phyloP scores from a whole-genome alignment of 2,329 filamentous ascomycete genomes.

The Cladosporium sp. region DNA sequence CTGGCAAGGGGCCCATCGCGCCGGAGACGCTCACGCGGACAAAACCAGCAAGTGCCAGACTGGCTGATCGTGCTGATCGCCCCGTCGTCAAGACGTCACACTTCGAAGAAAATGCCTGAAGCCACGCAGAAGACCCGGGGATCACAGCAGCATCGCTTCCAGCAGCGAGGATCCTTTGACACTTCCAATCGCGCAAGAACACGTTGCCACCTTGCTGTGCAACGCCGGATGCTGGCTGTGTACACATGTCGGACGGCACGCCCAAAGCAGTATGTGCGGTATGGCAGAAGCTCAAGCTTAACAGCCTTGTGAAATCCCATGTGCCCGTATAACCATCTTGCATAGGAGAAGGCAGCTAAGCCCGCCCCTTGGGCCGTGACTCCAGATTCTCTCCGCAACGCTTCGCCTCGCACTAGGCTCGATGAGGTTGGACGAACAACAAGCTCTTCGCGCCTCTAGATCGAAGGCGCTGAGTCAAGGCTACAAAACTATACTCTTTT shows the following conservation, averaged over 20 bases:
- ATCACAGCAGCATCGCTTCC: conserved; percentile 2
- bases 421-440: neutral
- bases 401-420: neutral
- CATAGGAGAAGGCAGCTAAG: conserved; percentile 1
- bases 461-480: conserved; percentile 9
- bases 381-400: conserved; percentile 13
- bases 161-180: neutral
- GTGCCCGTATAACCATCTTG: neutral
- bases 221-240: neutral
- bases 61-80: conserved; percentile 20
- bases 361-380: neutral
- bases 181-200: conserved; percentile 13
- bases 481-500: neutral
- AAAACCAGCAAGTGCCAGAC: neutral
- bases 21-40: conserved; percentile 15
- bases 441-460: conserved; percentile 4
- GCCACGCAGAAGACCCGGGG: conserved; percentile 13
- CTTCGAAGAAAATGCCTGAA: conserved; percentile 1
- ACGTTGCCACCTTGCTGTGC: conserved; percentile 8
- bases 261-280: neutral
- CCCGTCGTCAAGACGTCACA: conserved; percentile 16
- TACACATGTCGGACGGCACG: neutral
- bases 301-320: conserved; percentile 3
- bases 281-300: conserved; percentile 2
- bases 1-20: neutral